Conservation (phyloP, 192 early-diverging fungal genomes). For the Backusella westeae region DNA sequence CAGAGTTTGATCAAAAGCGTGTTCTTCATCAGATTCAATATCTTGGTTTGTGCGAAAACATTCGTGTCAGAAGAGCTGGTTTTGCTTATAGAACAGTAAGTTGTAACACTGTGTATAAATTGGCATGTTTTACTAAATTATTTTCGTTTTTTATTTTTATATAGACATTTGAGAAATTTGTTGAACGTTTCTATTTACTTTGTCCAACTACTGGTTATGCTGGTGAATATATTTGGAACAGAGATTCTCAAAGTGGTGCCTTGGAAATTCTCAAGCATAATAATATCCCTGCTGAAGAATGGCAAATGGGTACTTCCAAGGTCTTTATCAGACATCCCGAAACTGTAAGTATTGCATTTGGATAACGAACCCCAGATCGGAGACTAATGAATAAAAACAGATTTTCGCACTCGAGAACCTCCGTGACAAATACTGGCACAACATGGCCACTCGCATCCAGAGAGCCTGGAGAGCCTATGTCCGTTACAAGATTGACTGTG, state of each 20-base stretch:
- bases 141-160: constrained; percentile 19
- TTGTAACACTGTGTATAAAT: background rate
- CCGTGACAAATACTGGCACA: constrained; percentile 95
- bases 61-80: constrained; percentile 95
- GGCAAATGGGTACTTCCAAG: constrained; percentile 95
- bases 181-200: constrained; percentile 74
- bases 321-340: constrained; percentile 96
- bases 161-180: constrained; percentile 46
- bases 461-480: constrained; percentile 81
- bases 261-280: constrained; percentile 84
- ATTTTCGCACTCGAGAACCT: constrained; percentile 88
- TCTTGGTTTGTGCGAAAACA: constrained; percentile 95
- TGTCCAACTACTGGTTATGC: constrained; percentile 77
- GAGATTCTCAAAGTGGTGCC: constrained; percentile 69
- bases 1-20: constrained; percentile 88
- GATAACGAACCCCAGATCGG: background rate
- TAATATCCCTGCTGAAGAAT: constrained; percentile 80
- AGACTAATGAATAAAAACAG: constrained; percentile 7
- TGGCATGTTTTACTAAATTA: background rate
- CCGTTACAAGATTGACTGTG: constrained; percentile 62
- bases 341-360: constrained; percentile 44
- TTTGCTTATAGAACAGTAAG: constrained; percentile 77
- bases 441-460: constrained; percentile 92
- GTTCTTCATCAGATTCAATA: constrained; percentile 98
- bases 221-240: constrained; percentile 82